Base-by-base conservation (phyloP, 768 basidiomycete species). In the Gymnopilus junonius region DNA sequence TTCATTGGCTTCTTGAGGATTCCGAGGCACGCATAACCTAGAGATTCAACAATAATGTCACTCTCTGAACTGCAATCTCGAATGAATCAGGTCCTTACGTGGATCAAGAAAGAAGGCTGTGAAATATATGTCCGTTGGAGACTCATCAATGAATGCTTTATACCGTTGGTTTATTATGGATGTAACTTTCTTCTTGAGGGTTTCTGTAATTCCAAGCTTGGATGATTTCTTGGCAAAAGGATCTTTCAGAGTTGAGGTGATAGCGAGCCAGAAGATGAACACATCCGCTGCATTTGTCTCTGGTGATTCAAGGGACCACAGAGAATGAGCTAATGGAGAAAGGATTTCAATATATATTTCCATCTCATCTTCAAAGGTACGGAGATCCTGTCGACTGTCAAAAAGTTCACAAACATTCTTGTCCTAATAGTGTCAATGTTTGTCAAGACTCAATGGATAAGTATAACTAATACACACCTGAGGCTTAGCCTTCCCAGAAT, bases 251-350 rank as follows among this genome's bases (percentile, higher is more conserved):
- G 66, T 62, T 7, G 65, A 58, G 6, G 63, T 69, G 46, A 60
- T 63, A 1, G 69, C 70, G 32, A 71, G 62, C 71, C 70, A 73
- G 45, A 73, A 73, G n/a, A 69, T 46, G 42, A 69, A 70, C 3
- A 71, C 69, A 64, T 73, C 71, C 17, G 71, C 61, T 10, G 57
- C 61, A 50, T 66, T 66, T 20, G 65, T 57, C 43, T 63, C 32
- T 42, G 70, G 58, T n/a, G 71, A 62, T 61, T 72, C 72, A 8
- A 73, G 57, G n/a, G 71, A 73, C 72, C 72, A 73, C 11, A 73
- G 58, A 6, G 71, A 66, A 0, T 65, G 55, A 29, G 65, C 62
- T n/a, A 73, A 32, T 12, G 70, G 70, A 2, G 59, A 61, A 48
- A 71, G 61, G 46, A 71, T 67, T 5, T 43, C 29, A 17, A 63